phyloP scores from a whole-genome alignment of 73 alveolate species.

The Paramecium primaurelia region DNA sequence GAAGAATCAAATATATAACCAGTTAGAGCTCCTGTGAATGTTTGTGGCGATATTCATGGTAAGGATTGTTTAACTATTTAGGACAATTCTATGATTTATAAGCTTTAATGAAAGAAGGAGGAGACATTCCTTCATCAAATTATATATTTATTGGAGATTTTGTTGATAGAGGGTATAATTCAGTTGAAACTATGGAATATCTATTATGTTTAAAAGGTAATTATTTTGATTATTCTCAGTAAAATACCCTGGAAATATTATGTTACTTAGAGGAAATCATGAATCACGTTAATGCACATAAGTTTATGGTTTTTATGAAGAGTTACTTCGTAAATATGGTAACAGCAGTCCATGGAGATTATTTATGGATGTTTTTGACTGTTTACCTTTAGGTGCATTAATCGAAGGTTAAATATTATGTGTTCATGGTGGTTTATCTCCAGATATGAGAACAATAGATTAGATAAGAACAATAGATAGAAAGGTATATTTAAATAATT shows the following conservation, averaged over 20 bases:
- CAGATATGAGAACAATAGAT: conserved; percentile 82
- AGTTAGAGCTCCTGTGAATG: conserved; percentile 74
- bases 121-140: conserved; percentile 81
- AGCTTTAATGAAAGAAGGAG: conserved; percentile 63
- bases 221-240: not conserved
- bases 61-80: not conserved
- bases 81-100: conserved; percentile 61
- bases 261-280: conserved; percentile 64
- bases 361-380: conserved; percentile 78
- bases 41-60: conserved; percentile 87
- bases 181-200: conserved; percentile 71
- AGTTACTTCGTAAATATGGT: conserved; percentile 81
- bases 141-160: conserved; percentile 81
- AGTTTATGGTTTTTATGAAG: conserved; percentile 83
- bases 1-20: conserved; percentile 70
- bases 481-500: not conserved
- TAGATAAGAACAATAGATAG: conserved; percentile 79
- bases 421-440: conserved; percentile 95
- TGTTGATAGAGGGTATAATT: conserved; percentile 81
- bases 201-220: conserved; percentile 66
- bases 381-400: conserved; percentile 74
- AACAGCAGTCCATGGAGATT: conserved; percentile 83
- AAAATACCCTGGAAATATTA: conserved; percentile 51
- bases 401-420: conserved; percentile 87
- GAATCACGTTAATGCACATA: conserved; percentile 58